These are phyloP conservation scores for Lactuca sativa DNA, from an alignment of 129 eudicot genomes.

Conservation along the genomic window DNA sequence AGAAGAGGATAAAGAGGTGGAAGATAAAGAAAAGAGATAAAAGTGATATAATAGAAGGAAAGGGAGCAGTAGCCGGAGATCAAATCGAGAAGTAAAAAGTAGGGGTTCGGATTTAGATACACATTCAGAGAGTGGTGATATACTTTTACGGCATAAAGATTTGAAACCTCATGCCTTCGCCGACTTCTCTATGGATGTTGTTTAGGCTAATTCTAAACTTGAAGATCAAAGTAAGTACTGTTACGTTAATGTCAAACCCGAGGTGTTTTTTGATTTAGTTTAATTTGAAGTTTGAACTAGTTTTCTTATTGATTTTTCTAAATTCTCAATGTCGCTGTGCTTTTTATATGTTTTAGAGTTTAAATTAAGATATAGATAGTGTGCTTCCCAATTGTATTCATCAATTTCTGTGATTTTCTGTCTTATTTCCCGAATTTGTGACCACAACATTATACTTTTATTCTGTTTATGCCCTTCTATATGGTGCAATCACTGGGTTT, in stretches of 20 bases:
- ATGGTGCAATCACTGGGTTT: no score
- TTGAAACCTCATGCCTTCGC: slow-evolving; percentile 74
- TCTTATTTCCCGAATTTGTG: no score
- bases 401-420: slow-evolving; percentile 1
- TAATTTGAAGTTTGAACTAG: not conserved
- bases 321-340: slow-evolving; percentile 4
- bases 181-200: slow-evolving; percentile 75
- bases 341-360: not conserved
- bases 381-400: not conserved
- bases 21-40: no score
- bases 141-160: slow-evolving; percentile 61
- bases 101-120: no score
- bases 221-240: slow-evolving; percentile 59
- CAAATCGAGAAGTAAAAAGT: no score
- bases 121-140: slow-evolving; percentile 34
- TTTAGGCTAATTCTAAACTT: slow-evolving; percentile 65
- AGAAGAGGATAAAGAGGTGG: no score
- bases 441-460: no score
- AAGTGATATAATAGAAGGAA: no score
- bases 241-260: not conserved
- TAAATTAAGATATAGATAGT: not conserved
- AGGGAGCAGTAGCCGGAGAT: no score
- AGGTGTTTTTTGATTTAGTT: not conserved
- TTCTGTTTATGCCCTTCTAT: no score
- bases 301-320: not conserved